Evolutionary conservation across 176 grass and related monocot species (phyloP).

Genomic region (Cenchrus purpureus): DNA sequence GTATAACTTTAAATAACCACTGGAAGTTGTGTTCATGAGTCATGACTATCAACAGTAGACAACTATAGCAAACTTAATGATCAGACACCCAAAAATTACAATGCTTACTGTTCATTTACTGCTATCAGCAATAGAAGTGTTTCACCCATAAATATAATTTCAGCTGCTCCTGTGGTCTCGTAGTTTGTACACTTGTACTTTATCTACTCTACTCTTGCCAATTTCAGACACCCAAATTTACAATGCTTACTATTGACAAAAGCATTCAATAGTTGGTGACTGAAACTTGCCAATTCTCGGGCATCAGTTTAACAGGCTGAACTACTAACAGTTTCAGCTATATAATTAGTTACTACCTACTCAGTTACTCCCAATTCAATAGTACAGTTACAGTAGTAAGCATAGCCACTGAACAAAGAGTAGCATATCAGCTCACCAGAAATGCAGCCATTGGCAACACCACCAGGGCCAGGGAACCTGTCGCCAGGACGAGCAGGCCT

Average conservation of each 20-base stretch:
- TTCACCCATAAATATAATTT: background rate
- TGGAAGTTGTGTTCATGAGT: background rate
- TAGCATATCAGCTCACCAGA: constrained; percentile 44
- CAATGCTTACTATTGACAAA: background rate
- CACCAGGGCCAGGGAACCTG: constrained; percentile 20
- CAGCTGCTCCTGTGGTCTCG: background rate
- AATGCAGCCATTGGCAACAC: constrained; percentile 1
- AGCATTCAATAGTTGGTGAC: background rate
- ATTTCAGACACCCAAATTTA: no score
- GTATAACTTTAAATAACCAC: background rate
- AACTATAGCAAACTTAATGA: constrained; percentile 2
- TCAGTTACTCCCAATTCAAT: background rate
- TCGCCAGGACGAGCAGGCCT: constrained; percentile 9
- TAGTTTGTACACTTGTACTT: background rate
- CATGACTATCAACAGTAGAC: constrained; percentile 8
- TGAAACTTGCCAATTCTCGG: constrained; percentile 27
- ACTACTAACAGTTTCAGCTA: constrained; percentile 9
- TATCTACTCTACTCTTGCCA: no score
- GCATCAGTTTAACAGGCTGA: background rate
- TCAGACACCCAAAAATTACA: constrained; percentile 3
- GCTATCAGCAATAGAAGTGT: background rate
- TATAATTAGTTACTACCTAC: background rate
- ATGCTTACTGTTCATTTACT: background rate
- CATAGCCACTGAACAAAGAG: background rate
- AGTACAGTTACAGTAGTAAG: background rate